Evolutionary conservation across 2,329 filamentous ascomycete species (phyloP).

Genomic region (Aplosporella prunicola): DNA sequence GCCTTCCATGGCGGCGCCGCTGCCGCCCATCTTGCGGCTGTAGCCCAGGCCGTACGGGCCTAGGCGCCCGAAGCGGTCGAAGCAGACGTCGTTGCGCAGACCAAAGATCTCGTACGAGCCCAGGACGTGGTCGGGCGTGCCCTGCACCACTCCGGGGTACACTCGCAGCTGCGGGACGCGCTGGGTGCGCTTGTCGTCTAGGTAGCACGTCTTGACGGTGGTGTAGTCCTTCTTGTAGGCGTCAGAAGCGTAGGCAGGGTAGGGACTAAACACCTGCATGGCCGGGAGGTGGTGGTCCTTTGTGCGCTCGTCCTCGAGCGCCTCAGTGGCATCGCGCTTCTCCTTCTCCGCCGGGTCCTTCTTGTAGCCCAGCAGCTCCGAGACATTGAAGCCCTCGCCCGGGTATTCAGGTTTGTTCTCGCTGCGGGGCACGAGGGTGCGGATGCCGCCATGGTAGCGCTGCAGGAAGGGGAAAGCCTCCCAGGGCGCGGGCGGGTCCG

Average conservation of each 20-base stretch:
- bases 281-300: slow-evolving; percentile 22
- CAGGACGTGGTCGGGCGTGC: slow-evolving; percentile 74
- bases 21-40: slow-evolving; percentile 64
- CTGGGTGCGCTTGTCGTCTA: slow-evolving; percentile 58
- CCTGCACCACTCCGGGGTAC: slow-evolving; percentile 68
- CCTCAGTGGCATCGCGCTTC: slow-evolving; percentile 17
- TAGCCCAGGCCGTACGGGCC: slow-evolving; percentile 90
- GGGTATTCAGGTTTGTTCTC: slow-evolving; percentile 79
- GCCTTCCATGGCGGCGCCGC: slow-evolving; percentile 75
- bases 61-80: slow-evolving; percentile 80
- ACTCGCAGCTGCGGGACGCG: slow-evolving; percentile 61
- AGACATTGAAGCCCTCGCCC: slow-evolving; percentile 42
- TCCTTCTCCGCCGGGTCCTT: slow-evolving; percentile 21
- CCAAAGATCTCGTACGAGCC: slow-evolving; percentile 80
- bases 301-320: slow-evolving; percentile 6
- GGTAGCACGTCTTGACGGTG: slow-evolving; percentile 63
- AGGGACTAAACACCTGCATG: slow-evolving; percentile 52
- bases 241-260: slow-evolving; percentile 52
- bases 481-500: slow-evolving; percentile 64
- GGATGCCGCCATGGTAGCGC: slow-evolving; percentile 82
- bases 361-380: slow-evolving; percentile 20
- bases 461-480: slow-evolving; percentile 77
- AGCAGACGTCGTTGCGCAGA: slow-evolving; percentile 78
- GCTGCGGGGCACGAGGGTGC: slow-evolving; percentile 54
- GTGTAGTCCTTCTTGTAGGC: slow-evolving; percentile 49